Percentiles rank a stretch among this genome's conserved stretches.
Evolutionary conservation across 169 alveolate genomes (phyloP).

Genomic region (Plasmodium reichenowi): DNA sequence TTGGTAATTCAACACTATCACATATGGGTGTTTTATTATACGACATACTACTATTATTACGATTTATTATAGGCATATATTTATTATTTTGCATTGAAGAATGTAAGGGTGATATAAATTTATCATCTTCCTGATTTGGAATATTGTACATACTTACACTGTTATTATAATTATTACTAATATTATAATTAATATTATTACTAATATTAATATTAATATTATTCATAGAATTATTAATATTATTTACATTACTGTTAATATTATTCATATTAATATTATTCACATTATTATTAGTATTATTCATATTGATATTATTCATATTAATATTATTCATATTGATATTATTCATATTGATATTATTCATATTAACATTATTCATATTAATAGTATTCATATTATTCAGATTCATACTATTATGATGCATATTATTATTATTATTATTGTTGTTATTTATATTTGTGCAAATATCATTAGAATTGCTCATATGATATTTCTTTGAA

Average conservation of each 20-base stretch:
- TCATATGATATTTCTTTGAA: not conserved
- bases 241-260: too few relatives aligned
- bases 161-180: not conserved
- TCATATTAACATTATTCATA: too few relatives aligned
- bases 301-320: too few relatives aligned
- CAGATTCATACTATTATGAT: too few relatives aligned
- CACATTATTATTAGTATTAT: too few relatives aligned
- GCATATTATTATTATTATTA: not conserved
- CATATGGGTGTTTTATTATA: slow-evolving; percentile 24
- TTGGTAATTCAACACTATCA: slow-evolving; percentile 12
- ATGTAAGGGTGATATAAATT: slow-evolving; percentile 12
- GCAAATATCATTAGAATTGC: not conserved
- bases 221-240: too few relatives aligned
- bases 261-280: too few relatives aligned
- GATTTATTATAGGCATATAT: slow-evolving; percentile 26
- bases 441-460: not conserved
- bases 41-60: not conserved
- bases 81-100: slow-evolving; percentile 19
- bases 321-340: too few relatives aligned
- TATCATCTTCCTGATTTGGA: slow-evolving; percentile 43
- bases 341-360: too few relatives aligned
- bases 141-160: not conserved
- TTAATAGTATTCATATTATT: too few relatives aligned
- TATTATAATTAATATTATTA: too few relatives aligned
- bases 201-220: too few relatives aligned